These are phyloP conservation scores for baker's yeast (Saccharomyces cerevisiae) DNA, from an alignment of 805 yeast species.

Conservation along the genomic window DNA sequence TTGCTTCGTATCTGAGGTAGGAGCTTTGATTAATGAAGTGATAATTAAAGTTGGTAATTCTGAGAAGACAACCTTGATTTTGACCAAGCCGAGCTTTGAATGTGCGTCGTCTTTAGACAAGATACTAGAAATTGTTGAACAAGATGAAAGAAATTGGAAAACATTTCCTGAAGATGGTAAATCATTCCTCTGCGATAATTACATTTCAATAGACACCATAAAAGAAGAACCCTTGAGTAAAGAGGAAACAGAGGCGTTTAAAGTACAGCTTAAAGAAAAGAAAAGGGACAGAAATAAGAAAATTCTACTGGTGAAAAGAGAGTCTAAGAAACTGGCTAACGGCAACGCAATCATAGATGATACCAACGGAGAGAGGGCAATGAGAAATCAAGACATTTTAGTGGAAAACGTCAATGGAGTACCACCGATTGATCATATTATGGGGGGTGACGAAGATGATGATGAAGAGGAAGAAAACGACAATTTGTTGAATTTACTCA, in stretches of 20 bases:
- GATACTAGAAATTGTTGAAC: constrained; percentile 33
- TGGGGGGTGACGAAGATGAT: constrained; percentile 23
- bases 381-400: background rate
- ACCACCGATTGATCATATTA: background rate
- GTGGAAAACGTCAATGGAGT: constrained; percentile 2
- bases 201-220: constrained; percentile 32
- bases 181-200: background rate
- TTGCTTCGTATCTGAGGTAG: constrained; percentile 65
- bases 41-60: constrained; percentile 50
- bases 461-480: constrained; percentile 31
- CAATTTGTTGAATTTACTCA: constrained; percentile 21
- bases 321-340: constrained; percentile 17
- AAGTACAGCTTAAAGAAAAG: constrained; percentile 37
- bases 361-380: background rate
- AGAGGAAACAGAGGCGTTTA: constrained; percentile 42
- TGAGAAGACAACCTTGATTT: constrained; percentile 58
- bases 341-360: background rate
- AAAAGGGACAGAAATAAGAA: constrained; percentile 34
- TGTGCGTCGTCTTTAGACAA: constrained; percentile 6
- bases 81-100: constrained; percentile 37
- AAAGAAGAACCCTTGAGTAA: constrained; percentile 45
- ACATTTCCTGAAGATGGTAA: constrained; percentile 46
- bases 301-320: constrained; percentile 28
- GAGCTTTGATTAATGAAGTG: constrained; percentile 49
- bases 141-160: background rate